phyloP scores from a whole-genome alignment of 2,329 filamentous ascomycete species.

The Balansia obtecta region DNA sequence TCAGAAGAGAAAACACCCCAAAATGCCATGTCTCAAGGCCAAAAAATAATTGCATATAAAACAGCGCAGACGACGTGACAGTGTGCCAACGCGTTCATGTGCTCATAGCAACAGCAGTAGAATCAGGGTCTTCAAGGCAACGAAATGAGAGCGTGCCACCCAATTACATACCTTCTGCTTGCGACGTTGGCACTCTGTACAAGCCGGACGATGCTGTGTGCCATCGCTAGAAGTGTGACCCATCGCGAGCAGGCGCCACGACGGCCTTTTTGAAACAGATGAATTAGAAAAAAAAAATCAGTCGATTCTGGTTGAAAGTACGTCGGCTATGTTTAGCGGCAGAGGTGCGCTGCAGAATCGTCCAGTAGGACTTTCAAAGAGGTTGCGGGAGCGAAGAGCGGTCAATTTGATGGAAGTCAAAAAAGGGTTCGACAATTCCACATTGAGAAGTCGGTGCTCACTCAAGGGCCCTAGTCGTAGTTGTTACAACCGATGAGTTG shows the following conservation, averaged over 20 bases:
- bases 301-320: background rate
- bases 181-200: constrained; percentile 29
- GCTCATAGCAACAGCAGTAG: background rate
- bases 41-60: too few relatives aligned
- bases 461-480: background rate
- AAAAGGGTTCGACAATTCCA: background rate
- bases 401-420: background rate
- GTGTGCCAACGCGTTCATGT: too few relatives aligned
- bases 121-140: background rate
- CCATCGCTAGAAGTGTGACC: constrained; percentile 7
- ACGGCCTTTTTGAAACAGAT: background rate
- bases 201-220: constrained; percentile 21
- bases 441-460: background rate
- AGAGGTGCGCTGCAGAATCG: background rate
- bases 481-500: background rate
- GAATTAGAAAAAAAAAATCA: too few relatives aligned
- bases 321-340: background rate
- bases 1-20: background rate
- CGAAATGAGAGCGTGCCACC: background rate
- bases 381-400: background rate
- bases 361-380: background rate
- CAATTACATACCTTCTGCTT: constrained; percentile 23
- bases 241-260: constrained; percentile 6
- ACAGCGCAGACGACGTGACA: too few relatives aligned
- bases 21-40: too few relatives aligned